A percentile compares a stretch with the other conserved stretches of the same genome.
Evolutionary conservation across 768 basidiomycete genomes (phyloP).

Genomic region (Holtermannia corniformis): DNA sequence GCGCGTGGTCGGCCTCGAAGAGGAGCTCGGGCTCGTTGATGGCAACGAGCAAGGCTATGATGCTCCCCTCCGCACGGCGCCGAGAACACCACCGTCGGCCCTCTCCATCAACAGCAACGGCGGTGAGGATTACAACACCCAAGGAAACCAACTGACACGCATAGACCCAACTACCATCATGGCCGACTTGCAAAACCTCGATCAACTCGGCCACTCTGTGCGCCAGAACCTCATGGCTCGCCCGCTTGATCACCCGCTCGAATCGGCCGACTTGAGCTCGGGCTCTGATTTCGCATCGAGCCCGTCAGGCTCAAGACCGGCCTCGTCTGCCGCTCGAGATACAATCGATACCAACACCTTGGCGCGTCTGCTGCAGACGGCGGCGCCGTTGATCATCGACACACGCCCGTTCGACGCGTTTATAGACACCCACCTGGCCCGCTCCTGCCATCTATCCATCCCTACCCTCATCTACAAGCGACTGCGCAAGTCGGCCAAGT

Average conservation of each 20-base stretch:
- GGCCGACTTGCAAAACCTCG: constrained; percentile 22
- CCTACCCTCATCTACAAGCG: constrained; percentile 86
- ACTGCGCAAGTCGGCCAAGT: constrained; percentile 51
- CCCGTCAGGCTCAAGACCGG: constrained; percentile 4
- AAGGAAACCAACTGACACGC: not conserved
- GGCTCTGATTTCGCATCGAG: constrained; percentile 9
- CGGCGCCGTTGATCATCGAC: constrained; percentile 56
- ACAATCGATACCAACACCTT: constrained; percentile 20
- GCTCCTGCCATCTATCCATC: constrained; percentile 75
- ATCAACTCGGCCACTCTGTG: constrained; percentile 16
- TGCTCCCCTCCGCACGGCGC: no score
- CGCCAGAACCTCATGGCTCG: constrained; percentile 20
- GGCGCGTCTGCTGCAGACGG: constrained; percentile 2
- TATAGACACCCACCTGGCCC: constrained; percentile 54
- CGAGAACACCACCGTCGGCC: no score
- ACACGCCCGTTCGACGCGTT: constrained; percentile 63
- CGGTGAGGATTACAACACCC: not conserved
- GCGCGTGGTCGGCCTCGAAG: no score
- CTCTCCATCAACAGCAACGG: not conserved
- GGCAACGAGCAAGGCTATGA: no score
- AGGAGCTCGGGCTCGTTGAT: no score
- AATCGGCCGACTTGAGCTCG: no score
- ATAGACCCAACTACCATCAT: constrained; percentile 12
- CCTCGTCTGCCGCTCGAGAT: constrained; percentile 63
- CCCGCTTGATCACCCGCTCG: constrained; percentile 20